These are phyloP conservation scores for Ettlia oleoabundans DNA, from an alignment of 139 green algal genomes.

Conservation along the genomic window DNA sequence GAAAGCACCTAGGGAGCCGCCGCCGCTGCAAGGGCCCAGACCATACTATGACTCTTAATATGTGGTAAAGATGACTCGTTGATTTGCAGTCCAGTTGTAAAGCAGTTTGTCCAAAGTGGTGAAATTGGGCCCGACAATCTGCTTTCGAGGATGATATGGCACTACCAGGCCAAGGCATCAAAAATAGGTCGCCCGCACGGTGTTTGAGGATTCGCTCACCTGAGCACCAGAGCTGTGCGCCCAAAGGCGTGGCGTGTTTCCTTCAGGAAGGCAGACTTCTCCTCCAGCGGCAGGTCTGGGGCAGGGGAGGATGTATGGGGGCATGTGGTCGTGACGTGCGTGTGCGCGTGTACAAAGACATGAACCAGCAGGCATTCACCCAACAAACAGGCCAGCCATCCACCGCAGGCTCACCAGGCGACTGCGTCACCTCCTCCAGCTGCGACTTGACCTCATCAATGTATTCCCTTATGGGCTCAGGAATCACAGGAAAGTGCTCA, in stretches of 20 bases:
- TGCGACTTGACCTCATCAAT: conserved; percentile 88
- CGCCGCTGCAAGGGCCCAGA: conserved; percentile 74
- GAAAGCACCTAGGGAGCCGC: conserved; percentile 92
- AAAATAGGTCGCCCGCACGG: no score
- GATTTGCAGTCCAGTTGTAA: no score
- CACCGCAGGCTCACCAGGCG: conserved; percentile 1
- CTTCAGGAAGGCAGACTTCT: conserved; percentile 92
- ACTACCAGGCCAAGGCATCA: no score
- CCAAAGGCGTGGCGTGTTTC: conserved; percentile 97
- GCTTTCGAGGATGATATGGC: no score
- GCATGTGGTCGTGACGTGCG: background rate
- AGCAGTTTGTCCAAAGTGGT: no score
- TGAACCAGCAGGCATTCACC: background rate
- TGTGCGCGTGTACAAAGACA: background rate
- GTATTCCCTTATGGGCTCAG: conserved; percentile 92
- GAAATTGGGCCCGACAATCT: background rate
- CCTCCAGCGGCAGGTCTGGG: conserved; percentile 65
- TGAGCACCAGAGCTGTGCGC: conserved; percentile 94
- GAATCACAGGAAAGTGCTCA: conserved; percentile 75
- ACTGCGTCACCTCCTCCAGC: conserved; percentile 55
- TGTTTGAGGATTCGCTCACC: background rate
- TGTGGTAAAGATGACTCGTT: no score
- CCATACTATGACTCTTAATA: no score
- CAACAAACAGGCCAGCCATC: background rate
- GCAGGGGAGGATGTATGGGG: no score